These are phyloP conservation scores for Barnettozyma californica DNA, from an alignment of 805 yeast genomes.

Conservation along the genomic window DNA sequence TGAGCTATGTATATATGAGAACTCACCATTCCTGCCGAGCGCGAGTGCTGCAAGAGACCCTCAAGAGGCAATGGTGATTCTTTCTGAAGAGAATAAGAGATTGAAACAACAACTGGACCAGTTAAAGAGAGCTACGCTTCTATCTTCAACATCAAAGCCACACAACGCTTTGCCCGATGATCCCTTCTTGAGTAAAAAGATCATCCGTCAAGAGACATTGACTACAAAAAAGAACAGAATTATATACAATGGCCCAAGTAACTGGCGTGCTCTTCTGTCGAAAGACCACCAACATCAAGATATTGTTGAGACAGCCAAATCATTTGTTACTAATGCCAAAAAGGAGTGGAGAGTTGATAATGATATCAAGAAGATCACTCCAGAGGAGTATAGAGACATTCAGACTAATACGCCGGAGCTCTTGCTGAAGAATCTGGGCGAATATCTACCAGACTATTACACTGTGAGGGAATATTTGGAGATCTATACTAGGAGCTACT, in stretches of 20 bases:
- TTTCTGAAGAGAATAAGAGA: slow-evolving; percentile 16
- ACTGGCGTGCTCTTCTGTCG: slow-evolving; percentile 18
- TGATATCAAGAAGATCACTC: slow-evolving; percentile 7
- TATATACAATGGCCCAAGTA: slow-evolving; percentile 18
- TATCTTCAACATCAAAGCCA: background rate
- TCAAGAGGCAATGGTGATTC: slow-evolving; percentile 9
- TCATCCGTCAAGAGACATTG: slow-evolving; percentile 10
- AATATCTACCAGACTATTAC: slow-evolving; percentile 19
- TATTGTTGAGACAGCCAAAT: slow-evolving; percentile 9
- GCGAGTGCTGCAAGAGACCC: slow-evolving; percentile 14
- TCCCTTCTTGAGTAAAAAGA: background rate
- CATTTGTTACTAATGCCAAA: slow-evolving; percentile 14
- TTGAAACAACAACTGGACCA: slow-evolving; percentile 15
- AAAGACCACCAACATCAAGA: slow-evolving; percentile 7
- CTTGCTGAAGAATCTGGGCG: slow-evolving; percentile 12
- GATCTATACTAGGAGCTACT: slow-evolving; percentile 15
- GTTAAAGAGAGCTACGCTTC: slow-evolving; percentile 1
- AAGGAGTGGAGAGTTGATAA: slow-evolving; percentile 20
- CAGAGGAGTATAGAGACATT: slow-evolving; percentile 8
- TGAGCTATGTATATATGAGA: slow-evolving; percentile 22
- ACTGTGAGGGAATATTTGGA: slow-evolving; percentile 12
- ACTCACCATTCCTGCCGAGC: slow-evolving; percentile 27
- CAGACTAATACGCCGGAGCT: slow-evolving; percentile 9
- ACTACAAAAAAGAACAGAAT: slow-evolving; percentile 9
- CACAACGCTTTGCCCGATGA: background rate